Conservation (phyloP, 805 yeast species). For the Soucietia sequanensis region DNA sequence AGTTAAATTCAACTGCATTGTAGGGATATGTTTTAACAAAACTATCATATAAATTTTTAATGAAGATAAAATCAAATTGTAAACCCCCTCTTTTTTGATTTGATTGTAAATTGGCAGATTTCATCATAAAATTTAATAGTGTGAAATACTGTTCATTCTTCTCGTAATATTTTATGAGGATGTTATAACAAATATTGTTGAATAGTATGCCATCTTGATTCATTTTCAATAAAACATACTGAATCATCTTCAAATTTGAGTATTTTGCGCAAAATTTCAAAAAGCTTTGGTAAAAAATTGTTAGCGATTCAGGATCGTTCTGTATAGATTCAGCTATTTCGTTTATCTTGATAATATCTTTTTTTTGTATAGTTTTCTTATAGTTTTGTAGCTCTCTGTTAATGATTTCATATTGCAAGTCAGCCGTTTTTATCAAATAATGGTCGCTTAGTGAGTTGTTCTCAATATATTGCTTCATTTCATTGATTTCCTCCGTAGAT, state of each 20-base stretch:
- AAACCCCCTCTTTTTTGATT: too few relatives aligned
- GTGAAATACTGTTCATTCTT: slow-evolving; percentile 27
- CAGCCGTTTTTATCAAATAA: slow-evolving; percentile 20
- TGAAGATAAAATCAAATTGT: slow-evolving; percentile 20
- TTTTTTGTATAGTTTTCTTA: slow-evolving; percentile 23
- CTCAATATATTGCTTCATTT: slow-evolving; percentile 16
- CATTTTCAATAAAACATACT: slow-evolving; percentile 24
- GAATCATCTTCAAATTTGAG: slow-evolving; percentile 26
- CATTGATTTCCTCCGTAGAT: slow-evolving; percentile 20
- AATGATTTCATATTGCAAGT: slow-evolving; percentile 23
- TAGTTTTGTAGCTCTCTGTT: slow-evolving; percentile 20
- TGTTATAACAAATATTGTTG: slow-evolving; percentile 17
- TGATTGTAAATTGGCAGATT: slow-evolving; percentile 8
- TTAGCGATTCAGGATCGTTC: slow-evolving; percentile 14
- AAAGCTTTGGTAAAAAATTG: slow-evolving; percentile 26
- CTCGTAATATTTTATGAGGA: slow-evolving; percentile 25
- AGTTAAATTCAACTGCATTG: slow-evolving; percentile 21
- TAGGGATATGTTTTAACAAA: slow-evolving; percentile 36
- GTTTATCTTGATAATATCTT: slow-evolving; percentile 21
- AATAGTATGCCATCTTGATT: slow-evolving; percentile 19
- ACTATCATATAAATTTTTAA: slow-evolving; percentile 25
- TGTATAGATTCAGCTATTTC: slow-evolving; percentile 13
- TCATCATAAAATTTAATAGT: slow-evolving; percentile 23
- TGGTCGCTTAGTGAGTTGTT: slow-evolving; percentile 14
- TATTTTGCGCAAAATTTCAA: slow-evolving; percentile 28